Conservation (phyloP, 768 basidiomycete species). For the Hemileccinum impolitum region DNA sequence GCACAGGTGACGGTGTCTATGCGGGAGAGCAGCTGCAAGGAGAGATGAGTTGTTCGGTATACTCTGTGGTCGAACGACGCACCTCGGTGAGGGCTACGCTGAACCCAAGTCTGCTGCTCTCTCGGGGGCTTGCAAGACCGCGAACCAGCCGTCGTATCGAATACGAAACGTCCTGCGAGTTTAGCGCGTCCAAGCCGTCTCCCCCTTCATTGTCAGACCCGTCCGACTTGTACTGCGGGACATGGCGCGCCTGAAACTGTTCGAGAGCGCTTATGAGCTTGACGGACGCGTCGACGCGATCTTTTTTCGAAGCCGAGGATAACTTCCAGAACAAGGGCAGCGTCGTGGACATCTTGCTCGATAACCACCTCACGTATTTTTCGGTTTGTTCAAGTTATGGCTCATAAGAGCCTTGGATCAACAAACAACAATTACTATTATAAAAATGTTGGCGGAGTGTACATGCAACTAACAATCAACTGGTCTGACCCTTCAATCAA, state of each 20-base stretch:
- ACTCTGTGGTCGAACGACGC: constrained; percentile 18
- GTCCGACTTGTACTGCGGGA: constrained; percentile 43
- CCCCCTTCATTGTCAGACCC: constrained; percentile 41
- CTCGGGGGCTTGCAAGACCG: constrained; percentile 87
- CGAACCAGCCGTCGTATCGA: constrained; percentile 83
- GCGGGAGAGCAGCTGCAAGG: constrained; percentile 69
- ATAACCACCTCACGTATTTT: not conserved
- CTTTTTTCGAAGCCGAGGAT: constrained; percentile 74
- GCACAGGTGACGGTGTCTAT: constrained; percentile 73
- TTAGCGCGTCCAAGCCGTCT: constrained; percentile 59
- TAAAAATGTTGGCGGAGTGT: not conserved
- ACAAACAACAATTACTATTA: not conserved
- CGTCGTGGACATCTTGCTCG: constrained; percentile 67
- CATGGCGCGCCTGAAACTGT: constrained; percentile 74
- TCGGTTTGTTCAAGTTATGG: constrained; percentile 26
- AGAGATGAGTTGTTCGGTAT: constrained; percentile 3
- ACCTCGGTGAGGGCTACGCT: constrained; percentile 96
- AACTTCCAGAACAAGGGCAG: constrained; percentile 94
- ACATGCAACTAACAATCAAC: constrained; percentile 4
- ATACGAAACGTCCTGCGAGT: constrained; percentile 91
- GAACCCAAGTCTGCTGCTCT: constrained; percentile 92
- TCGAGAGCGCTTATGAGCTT: constrained; percentile 80
- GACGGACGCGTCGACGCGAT: constrained; percentile 81
- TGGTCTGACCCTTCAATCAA: constrained; percentile 37
- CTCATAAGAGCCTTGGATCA: no score